Base-by-base conservation (phyloP, 129 eudicot genomes). In the Mikania micrantha region DNA sequence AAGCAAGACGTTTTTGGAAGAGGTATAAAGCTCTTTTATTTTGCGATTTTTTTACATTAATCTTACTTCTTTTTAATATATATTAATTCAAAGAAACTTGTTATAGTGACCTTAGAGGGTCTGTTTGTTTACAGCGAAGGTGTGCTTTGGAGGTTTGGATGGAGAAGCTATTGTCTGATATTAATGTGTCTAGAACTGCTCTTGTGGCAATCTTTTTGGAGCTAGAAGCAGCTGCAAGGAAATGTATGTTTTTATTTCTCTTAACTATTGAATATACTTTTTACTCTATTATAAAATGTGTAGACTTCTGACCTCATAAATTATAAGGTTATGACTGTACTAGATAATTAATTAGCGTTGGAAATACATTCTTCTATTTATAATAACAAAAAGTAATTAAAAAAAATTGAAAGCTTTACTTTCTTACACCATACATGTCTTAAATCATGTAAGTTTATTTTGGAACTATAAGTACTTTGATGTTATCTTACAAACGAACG, bases 151-250 rank as follows among this genome's bases (percentile, higher is more conserved):
- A 88, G 74, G 84, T 71, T 64, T 91, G 96, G 97, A 71, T 88
- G 83, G 75, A 70, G 60, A 87, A 85, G 66, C 71, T 91, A 69
- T 76, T 91, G 48, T 79, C 94, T 15, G 90, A 85, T 72, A 81
- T 88, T 42, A 90, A 75, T 41, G 52, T 91, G 49, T 91, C 97
- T 53, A 88, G 96, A 82, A 91, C 86, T 73, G 88, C 75, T 58
- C 75, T 67, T 52, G 90, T 88, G 70, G 97, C 96, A 28, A 79
- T 77, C 73, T 91, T 91, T 72, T 85, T 91, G 44, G 97, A 91
- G 73, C 77, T 91, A 42, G 97, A 91, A 91, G 96, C 87, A 3
- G 96, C 90, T 66, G 97, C 80, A 66, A 88, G 96, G 78, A 68
- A 85, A 59, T 85, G 82, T 56, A 90, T 80, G 95, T 85, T 77